These are phyloP conservation scores for Ascochyta lentis DNA, from an alignment of 2,329 filamentous ascomycete genomes.

Conservation along the genomic window DNA sequence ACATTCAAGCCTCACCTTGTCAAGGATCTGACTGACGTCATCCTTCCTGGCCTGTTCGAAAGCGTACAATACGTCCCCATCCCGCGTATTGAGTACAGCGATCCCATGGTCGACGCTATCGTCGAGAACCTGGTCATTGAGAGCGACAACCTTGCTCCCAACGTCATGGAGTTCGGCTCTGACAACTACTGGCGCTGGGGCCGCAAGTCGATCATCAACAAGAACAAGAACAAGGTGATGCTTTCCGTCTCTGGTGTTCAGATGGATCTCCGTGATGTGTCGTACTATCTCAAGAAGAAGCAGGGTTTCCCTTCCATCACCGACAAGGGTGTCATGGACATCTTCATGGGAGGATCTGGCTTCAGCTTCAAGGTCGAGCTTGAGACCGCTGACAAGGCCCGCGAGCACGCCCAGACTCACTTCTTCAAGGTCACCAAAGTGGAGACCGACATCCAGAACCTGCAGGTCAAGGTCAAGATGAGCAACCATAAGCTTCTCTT, in stretches of 20 bases:
- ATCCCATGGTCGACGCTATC: constrained; percentile 82
- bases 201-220: constrained; percentile 83
- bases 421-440: constrained; percentile 97
- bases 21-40: constrained; percentile 86
- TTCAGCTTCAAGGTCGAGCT: constrained; percentile 92
- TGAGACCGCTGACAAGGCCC: constrained; percentile 73
- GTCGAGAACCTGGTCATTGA: constrained; percentile 96
- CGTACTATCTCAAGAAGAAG: constrained; percentile 95
- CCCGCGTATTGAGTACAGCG: constrained; percentile 91
- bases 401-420: constrained; percentile 70
- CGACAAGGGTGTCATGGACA: constrained; percentile 87
- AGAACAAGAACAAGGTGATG: constrained; percentile 83
- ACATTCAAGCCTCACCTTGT: constrained; percentile 91
- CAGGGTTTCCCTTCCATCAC: constrained; percentile 87
- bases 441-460: constrained; percentile 78
- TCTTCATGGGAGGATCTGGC: constrained; percentile 84
- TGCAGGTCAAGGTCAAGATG: constrained; percentile 90
- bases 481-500: constrained; percentile 96
- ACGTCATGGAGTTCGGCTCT: constrained; percentile 83
- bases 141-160: constrained; percentile 95
- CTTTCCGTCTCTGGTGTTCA: constrained; percentile 88
- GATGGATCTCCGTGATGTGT: constrained; percentile 80
- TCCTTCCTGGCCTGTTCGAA: constrained; percentile 83
- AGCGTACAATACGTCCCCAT: constrained; percentile 89
- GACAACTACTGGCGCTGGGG: constrained; percentile 97